Conservation (phyloP, 768 basidiomycete species). For the Termitomyces heimii region DNA sequence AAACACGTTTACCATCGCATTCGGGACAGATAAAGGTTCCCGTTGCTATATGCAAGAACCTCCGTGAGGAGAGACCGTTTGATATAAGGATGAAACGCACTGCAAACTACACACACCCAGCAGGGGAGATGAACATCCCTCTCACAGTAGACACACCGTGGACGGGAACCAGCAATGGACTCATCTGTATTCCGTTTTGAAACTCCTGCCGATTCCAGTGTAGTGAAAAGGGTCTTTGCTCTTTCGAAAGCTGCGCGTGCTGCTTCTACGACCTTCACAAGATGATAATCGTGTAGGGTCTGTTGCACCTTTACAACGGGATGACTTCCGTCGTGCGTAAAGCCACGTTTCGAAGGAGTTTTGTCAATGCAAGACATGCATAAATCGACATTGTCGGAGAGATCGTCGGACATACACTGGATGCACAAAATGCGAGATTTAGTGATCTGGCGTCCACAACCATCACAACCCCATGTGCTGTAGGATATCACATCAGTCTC, state of each 20-base stretch:
- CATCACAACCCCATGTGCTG: constrained; percentile 26
- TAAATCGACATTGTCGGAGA: constrained; percentile 27
- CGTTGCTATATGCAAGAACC: constrained; percentile 15
- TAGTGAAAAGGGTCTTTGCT: constrained; percentile 21
- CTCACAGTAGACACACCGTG: constrained; percentile 13
- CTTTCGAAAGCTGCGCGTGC: constrained; percentile 19
- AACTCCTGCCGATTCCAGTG: constrained; percentile 13
- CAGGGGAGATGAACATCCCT: constrained; percentile 13
- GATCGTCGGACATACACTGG: constrained; percentile 26
- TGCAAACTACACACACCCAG: constrained; percentile 17
- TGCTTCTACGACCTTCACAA: constrained; percentile 20
- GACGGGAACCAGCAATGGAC: neutral
- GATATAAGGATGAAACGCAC: constrained; percentile 1
- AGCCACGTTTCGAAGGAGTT: constrained; percentile 20
- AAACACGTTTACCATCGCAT: constrained; percentile 18
- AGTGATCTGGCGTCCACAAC: constrained; percentile 25
- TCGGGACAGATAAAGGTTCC: constrained; percentile 27
- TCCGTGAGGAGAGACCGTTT: neutral
- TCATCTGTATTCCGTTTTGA: constrained; percentile 1
- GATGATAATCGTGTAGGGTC: constrained; percentile 25
- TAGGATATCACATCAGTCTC: neutral
- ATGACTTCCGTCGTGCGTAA: constrained; percentile 26
- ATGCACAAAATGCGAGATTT: constrained; percentile 25
- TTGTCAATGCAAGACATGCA: constrained; percentile 26
- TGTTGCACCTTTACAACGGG: constrained; percentile 25